Evolutionary conservation across 306 rosid species (phyloP), one percentile per base, ranked within the genome.

Genomic region (Nissolia schottii): DNA sequence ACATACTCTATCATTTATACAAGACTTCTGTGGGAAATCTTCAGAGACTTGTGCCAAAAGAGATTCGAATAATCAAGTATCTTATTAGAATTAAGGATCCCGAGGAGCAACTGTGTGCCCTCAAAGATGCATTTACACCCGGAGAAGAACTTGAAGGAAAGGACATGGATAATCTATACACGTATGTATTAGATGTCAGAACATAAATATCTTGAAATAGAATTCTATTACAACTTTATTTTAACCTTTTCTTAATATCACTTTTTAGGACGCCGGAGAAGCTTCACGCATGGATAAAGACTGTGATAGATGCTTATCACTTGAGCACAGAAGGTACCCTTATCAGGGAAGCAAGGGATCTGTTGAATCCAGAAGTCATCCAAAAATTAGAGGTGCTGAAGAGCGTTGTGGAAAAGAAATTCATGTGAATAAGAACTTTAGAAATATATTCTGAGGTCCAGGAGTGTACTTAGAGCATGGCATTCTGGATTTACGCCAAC

Each of bases 121-220:
- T 94, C 25, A 73, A 85, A 28, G 97, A 91, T 78, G 96, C 96
- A 56, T 94, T 91, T 80, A 94, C 99, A 58, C 99, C 97, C 0
- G 99, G 97, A 70, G 90, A 86, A 71, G 96, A 94, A 77, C 76
- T 91, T 46, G 92, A 91, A 86, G 96, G 90, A 87, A 74, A 37
- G 18, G 79, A 91, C 48, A 84, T 80, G n/a, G 99, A 94, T 76
- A 49, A 35, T 79, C 77, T 94, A 15, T 94, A 83, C 85, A 91
- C 97, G 97, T 94, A 85, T 16, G 92, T 56, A 64, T 75, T 34
- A 25, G 57, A 73, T 71, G 67, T 67, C 72, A 18, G 8, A 76
- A 12, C 13, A 67, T 38, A 7, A 7, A 37, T 40, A 23, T 16
- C 40, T 23, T 7, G 48, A 75, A 75, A 32, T 65, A 28, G 29